Base-by-base conservation (phyloP, 225 moss, liverwort and hornwort genomes). In the Marchantia paleacea region DNA sequence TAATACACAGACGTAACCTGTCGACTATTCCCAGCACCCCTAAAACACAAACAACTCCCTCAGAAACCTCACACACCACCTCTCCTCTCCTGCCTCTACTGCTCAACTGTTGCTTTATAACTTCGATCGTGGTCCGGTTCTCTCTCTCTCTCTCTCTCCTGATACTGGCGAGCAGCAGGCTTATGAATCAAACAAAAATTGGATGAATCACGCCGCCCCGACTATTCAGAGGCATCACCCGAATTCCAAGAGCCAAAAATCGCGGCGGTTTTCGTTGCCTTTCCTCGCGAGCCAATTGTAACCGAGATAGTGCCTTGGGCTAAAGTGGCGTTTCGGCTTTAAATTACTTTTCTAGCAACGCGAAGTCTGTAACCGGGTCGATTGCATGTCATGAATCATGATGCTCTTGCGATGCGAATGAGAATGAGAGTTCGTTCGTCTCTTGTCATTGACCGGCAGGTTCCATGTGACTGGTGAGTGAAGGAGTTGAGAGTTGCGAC, bases 201-300 rank as follows among this genome's bases (percentile, higher is more conserved):
- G 74, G 8, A 74, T 54, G 55, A 74, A 29, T 26, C 53, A n/a
- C 55, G 55, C 55, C 74, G 26, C 55, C 25, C 16, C 28, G 55
- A 28, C 74, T 74, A 55, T 54, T 74, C 54, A 50, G 10, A 55
- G 26, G 29, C 74, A 74, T 74, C 29, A 55, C 39, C 39, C 39
- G 24, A 55, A 29, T 52, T 55, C 74, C 54, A 54, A 74, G 54
- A 55, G 74, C 74, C 74, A 26, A 14, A 74, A 55, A 53, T 74
- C 74, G 29, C 54, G 74, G 54, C 74, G 28, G 28, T 16, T 28
- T 74, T 54, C 8, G 28, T 30, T 74, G 8, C 14, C 12, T 10
- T 12, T 14, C 15, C 8, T 18, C 8, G 5, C 14, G 1, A 24
- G n/a, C 28, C 14, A 57, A 14, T 15, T 25, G 52, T 28, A 55